A percentile compares a stretch with the other conserved stretches of the same genome.
These are phyloP conservation scores for Metschnikowia matae DNA, from an alignment of 805 yeast genomes.

Conservation along the genomic window DNA sequence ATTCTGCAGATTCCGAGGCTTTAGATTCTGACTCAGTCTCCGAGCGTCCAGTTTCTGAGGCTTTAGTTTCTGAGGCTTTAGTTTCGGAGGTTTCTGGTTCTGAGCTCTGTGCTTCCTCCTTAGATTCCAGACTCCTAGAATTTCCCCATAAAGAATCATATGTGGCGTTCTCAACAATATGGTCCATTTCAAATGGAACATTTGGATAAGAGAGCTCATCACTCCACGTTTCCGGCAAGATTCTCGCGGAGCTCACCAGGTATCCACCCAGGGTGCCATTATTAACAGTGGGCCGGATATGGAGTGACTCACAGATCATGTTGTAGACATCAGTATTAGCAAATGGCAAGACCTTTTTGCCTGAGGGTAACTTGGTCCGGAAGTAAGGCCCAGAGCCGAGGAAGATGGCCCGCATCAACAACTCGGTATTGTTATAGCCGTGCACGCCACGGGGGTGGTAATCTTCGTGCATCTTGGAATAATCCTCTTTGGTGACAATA, in stretches of 20 bases:
- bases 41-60: too few relatives aligned
- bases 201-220: slow-evolving; percentile 49
- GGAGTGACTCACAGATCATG: slow-evolving; percentile 63
- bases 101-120: too few relatives aligned
- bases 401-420: slow-evolving; percentile 80
- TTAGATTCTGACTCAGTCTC: not conserved
- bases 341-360: slow-evolving; percentile 53
- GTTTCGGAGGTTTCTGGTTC: not conserved
- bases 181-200: slow-evolving; percentile 44
- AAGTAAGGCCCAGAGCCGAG: slow-evolving; percentile 81
- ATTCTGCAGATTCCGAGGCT: not conserved
- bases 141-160: slow-evolving; percentile 44
- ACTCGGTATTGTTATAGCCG: slow-evolving; percentile 76
- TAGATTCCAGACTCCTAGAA: too few relatives aligned
- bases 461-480: slow-evolving; percentile 44
- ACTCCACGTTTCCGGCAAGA: slow-evolving; percentile 42
- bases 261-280: slow-evolving; percentile 45
- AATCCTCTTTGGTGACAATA: slow-evolving; percentile 56
- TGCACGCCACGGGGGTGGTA: slow-evolving; percentile 75
- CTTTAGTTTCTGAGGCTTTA: too few relatives aligned
- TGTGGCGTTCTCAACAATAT: slow-evolving; percentile 45
- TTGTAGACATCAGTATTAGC: slow-evolving; percentile 70
- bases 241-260: slow-evolving; percentile 23
- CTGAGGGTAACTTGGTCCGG: slow-evolving; percentile 24
- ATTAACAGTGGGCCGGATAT: slow-evolving; percentile 48